Conservation (phyloP, 495 filamentous ascomycete genomes). For the Parathielavia appendiculata region DNA sequence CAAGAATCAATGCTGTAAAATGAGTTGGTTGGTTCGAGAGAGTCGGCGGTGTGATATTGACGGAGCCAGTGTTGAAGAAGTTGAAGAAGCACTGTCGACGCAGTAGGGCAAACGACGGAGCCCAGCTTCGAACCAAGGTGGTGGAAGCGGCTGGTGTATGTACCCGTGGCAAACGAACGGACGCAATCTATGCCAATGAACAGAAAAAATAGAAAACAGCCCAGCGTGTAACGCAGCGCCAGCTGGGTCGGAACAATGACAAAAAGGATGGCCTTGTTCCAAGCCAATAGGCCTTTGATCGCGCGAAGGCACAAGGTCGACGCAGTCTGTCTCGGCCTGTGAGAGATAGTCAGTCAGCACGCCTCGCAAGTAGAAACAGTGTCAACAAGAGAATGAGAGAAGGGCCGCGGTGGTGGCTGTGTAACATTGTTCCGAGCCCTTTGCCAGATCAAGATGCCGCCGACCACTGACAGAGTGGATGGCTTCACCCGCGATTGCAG, state of each 20-base stretch:
- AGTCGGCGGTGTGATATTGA: conserved; percentile 16
- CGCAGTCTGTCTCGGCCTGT: conserved; percentile 15
- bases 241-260: conserved; percentile 24
- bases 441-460: conserved; percentile 25
- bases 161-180: conserved; percentile 35
- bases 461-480: conserved; percentile 17
- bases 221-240: conserved; percentile 24
- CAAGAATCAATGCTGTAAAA: conserved; percentile 15
- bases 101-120: conserved; percentile 28
- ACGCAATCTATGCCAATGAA: conserved; percentile 26
- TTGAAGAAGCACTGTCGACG: conserved; percentile 5
- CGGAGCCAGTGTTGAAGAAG: conserved; percentile 20
- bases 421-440: conserved; percentile 20
- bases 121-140: conserved; percentile 27
- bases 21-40: conserved; percentile 13
- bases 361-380: conserved; percentile 15
- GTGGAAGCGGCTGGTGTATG: conserved; percentile 34
- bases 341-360: conserved; percentile 24
- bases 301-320: conserved; percentile 20
- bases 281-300: conserved; percentile 17
- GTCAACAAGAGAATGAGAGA: conserved; percentile 19
- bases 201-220: conserved; percentile 22
- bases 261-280: conserved; percentile 15
- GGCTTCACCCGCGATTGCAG: conserved; percentile 25
- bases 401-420: conserved; percentile 10